Evolutionary conservation across 192 early-diverging fungal species (phyloP).

Genomic region (Chytriomyces sp.): DNA sequence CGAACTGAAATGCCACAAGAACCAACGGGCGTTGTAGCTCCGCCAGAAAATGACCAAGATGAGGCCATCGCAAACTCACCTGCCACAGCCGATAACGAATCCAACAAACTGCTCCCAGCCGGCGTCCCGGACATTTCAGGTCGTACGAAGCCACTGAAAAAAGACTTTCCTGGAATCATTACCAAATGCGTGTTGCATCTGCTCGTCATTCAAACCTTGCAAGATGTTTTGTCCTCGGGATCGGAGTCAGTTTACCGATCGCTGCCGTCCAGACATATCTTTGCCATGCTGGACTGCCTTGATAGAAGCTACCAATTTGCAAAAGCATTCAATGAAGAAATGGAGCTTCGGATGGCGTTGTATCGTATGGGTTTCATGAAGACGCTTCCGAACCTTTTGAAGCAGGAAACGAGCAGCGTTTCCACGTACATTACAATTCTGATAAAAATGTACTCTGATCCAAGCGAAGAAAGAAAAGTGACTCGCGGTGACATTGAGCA

Average conservation of each 20-base stretch:
- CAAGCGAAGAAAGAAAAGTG: constrained; percentile 50
- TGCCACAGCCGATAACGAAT: background rate
- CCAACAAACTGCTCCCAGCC: background rate
- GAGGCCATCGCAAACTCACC: background rate
- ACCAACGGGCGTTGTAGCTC: constrained; percentile 31
- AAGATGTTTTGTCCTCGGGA: constrained; percentile 67
- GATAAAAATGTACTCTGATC: constrained; percentile 76
- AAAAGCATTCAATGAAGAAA: constrained; percentile 78
- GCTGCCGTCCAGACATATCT: constrained; percentile 65
- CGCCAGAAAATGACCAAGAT: constrained; percentile 22
- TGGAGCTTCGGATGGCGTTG: constrained; percentile 79
- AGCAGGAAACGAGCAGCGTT: constrained; percentile 83
- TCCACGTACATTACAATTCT: constrained; percentile 66
- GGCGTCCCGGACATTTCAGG: constrained; percentile 36
- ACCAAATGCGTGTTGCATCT: constrained; percentile 90
- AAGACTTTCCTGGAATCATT: constrained; percentile 83
- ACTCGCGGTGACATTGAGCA: constrained; percentile 67
- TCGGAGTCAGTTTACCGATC: constrained; percentile 62
- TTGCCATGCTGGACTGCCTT: constrained; percentile 79
- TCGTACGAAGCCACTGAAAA: constrained; percentile 58
- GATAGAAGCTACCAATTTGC: constrained; percentile 84
- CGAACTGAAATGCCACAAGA: constrained; percentile 32
- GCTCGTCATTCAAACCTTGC: constrained; percentile 85
- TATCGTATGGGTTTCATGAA: constrained; percentile 90
- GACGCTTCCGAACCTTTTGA: constrained; percentile 88